Evolutionary conservation across 2,329 filamentous ascomycete genomes (phyloP).

Genomic region (Trichoderma gracile): DNA sequence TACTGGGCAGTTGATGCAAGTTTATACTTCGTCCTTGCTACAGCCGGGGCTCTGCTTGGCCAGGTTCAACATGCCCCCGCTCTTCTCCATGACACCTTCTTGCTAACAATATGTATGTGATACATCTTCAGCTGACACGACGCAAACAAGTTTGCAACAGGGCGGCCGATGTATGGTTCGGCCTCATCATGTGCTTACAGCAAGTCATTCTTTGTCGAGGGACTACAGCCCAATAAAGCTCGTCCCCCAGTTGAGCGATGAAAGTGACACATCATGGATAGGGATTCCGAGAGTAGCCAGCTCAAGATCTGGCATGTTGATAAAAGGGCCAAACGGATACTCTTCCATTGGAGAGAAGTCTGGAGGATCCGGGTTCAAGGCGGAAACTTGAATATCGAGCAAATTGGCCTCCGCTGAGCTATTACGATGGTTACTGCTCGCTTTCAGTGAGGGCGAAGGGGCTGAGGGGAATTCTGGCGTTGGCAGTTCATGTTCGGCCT

Average conservation of each 20-base stretch:
- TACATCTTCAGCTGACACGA: neutral
- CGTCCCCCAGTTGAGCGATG: conserved; percentile 1
- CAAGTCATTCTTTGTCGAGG: neutral
- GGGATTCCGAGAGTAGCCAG: neutral
- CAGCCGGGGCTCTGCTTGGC: neutral
- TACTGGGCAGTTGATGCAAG: neutral
- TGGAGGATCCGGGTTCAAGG: neutral
- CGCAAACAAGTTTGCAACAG: no score
- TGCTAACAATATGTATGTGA: no score
- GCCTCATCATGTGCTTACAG: neutral
- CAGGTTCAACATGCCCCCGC: no score
- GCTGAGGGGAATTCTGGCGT: neutral
- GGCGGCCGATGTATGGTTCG: no score
- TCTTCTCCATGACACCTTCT: no score
- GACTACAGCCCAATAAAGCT: neutral
- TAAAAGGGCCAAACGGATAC: conserved; percentile 6
- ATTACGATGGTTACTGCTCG: neutral
- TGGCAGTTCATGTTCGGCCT: neutral
- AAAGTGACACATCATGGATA: neutral
- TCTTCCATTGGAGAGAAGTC: neutral
- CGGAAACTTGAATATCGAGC: neutral
- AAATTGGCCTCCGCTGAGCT: neutral
- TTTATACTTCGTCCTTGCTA: neutral
- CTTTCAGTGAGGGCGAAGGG: no score
- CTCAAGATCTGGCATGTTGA: neutral